Base-by-base conservation (phyloP, 306 rosid genomes). In the Echinosophora koreensis region DNA sequence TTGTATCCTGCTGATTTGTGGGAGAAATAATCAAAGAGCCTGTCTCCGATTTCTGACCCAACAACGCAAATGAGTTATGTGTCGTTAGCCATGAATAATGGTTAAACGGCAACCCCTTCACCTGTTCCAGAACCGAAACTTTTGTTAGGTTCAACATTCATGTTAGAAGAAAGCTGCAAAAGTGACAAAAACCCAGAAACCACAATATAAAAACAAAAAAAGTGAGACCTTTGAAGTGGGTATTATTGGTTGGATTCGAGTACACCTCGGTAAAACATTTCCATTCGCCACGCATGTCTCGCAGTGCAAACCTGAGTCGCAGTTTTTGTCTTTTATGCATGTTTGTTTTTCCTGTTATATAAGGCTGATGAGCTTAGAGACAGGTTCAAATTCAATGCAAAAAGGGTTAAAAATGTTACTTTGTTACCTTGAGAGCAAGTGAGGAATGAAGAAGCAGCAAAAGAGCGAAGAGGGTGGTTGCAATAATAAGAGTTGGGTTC, bases 81-180 rank as follows among this genome's bases (percentile, higher is more conserved):
- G 97, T 89, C 3, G 97, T 95, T 41, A 95, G 61, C 98, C 97
- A 95, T 13, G 97, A 80, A 73, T 90, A 95, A n/a, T 68, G 89
- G 78, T 92, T 95, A 74, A 90, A 95, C 66, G 98, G 97, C 76
- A 92, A 81, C 58, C 80, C 85, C 11, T 89, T 90, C 27, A 85
- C 91, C 98, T 94, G 64, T 64, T 80, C 70, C 71, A 81, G 77
- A 49, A 58, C 75, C 51, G 12, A 46, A 1, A 15, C 27, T 59
- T 79, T 37, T 34, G 28, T 63, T 32, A 67, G 8, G 2, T 0
- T 35, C 65, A 27, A 44, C 52, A 18, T 44, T 66, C 58, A 56
- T 11, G 42, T 3, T 41, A 39, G 49, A 71, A 59, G 51, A 39
- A 50, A 78, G 14, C 57, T 6, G 11, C 12, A 64, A 28, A 47